Evolutionary conservation across 148 eudicot species (phyloP), one percentile per base, ranked within the genome.

Genomic region (Camellia granthamiana): DNA sequence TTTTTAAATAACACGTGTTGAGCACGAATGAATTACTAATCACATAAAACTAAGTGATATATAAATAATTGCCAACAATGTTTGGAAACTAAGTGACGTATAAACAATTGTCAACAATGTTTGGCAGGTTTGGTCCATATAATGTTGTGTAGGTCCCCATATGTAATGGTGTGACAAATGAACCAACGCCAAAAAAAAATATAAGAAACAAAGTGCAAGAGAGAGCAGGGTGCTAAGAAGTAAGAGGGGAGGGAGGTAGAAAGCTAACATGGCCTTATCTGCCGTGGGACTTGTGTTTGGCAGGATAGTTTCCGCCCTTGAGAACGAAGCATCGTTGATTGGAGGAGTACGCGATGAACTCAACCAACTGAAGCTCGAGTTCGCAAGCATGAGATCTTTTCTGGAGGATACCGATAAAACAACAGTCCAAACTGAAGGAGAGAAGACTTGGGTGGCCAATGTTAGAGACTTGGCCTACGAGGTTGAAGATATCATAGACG

Each of bases 401-500:
- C 54, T 76, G 7, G 7, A 41, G 42, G 78, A 76, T 62, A 42
- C 42, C 16, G 54, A 75, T 41, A 58, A 11, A 5, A 60, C 15
- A 16, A 60, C 16, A 41, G 65, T 3, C 3, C 21, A 11, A 2
- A 60, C 41, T 3, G 55, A 75, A 58, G 23, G 7, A n/a, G 78
- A 55, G 49, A 60, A 60, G 4, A 4, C 51, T 7, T 75, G 78
- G 78, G 67, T 59, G 4, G 30, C 18, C 59, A 47, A 60, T 3
- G 78, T 60, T 9, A 75, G 67, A 59, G 52, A 41, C 21, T 3
- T 75, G 21, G 3, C 18, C 52, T 38, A 38, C 42, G 6, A n/a
- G 23, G 67, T 60, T 58, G 78, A 75, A 15, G 66, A 75, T 42
- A 43, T 75, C 61, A 75, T 75, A 21, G 78, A 75, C 41, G 78